Conservation (phyloP, 2,329 filamentous ascomycete genomes). For the Chrysoporthe cubensis region DNA sequence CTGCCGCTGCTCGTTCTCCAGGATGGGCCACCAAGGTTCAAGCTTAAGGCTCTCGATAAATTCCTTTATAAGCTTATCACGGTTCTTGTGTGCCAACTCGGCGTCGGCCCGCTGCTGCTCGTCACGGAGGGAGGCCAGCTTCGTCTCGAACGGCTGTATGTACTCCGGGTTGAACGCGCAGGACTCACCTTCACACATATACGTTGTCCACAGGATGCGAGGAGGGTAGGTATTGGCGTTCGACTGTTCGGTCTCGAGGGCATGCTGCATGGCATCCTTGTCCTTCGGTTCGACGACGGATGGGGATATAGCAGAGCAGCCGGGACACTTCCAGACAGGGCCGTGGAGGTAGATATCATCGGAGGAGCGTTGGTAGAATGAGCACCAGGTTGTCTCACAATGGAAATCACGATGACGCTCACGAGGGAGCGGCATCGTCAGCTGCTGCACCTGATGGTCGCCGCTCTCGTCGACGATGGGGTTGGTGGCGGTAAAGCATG, state of each 20-base stretch:
- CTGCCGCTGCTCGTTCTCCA: too few relatives aligned
- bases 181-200: background rate
- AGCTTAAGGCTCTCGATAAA: too few relatives aligned
- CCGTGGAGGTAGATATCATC: background rate
- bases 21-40: too few relatives aligned
- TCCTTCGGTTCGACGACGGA: background rate
- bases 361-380: background rate
- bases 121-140: background rate
- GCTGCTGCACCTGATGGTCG: background rate
- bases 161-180: constrained; percentile 9
- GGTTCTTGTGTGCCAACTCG: background rate
- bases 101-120: background rate
- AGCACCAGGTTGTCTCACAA: background rate
- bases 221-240: background rate
- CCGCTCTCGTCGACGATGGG: background rate
- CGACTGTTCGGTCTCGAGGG: background rate
- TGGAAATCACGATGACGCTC: background rate
- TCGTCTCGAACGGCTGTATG: background rate
- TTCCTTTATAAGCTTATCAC: background rate
- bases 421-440: background rate
- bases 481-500: background rate
- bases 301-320: background rate
- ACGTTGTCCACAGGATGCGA: background rate
- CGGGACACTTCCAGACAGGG: background rate
- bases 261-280: background rate